Conservation (phyloP, 2,329 filamentous ascomycete species). For the Aspergillus sp. region DNA sequence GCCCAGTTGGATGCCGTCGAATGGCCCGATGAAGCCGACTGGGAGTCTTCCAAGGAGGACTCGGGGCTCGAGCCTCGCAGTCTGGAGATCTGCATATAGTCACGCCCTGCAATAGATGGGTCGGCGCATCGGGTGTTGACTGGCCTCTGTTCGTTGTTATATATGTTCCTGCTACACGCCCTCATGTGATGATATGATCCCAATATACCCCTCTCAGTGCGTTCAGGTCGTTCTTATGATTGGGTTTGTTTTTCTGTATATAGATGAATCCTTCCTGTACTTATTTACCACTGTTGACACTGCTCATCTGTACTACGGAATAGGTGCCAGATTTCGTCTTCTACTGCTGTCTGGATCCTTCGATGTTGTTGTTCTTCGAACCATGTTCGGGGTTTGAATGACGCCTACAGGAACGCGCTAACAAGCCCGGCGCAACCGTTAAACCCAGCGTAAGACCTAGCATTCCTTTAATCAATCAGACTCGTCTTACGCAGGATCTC, state of each 20-base stretch:
- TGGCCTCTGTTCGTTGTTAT: no score
- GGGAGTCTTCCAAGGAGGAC: background rate
- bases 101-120: no score
- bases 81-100: background rate
- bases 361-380: background rate
- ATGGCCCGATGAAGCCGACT: background rate
- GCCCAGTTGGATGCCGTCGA: slow-evolving; percentile 1
- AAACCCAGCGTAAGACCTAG: background rate
- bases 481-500: background rate
- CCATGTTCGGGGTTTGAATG: background rate
- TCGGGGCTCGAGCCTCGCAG: background rate
- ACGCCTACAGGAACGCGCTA: background rate
- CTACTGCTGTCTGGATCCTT: background rate
- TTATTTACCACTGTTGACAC: no score
- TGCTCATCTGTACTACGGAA: no score
- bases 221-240: background rate
- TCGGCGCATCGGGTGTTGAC: no score
- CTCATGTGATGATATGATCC: no score
- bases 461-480: background rate
- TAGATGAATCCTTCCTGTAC: no score
- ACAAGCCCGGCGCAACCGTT: background rate
- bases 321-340: no score
- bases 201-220: background rate
- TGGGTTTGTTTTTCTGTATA: background rate
- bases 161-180: no score